Evolutionary conservation across 139 green algal genomes (phyloP), one percentile per base, ranked within the genome.

Genomic region (Volvox reticuliferus): DNA sequence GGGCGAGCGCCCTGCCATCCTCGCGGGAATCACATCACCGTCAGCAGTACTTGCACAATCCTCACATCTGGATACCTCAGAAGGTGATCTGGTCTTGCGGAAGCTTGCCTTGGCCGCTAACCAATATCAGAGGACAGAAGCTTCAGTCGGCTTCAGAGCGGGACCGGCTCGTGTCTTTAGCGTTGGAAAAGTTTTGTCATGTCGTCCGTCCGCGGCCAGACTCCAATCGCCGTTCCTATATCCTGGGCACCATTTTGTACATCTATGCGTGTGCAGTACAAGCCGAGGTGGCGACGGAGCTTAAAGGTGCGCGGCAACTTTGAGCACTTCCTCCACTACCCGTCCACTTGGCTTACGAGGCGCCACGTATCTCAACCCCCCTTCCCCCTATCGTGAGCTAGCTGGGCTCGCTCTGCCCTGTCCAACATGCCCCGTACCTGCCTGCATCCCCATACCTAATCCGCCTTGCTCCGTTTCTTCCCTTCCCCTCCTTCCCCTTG

Each of bases 201-300:
- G 93, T 95, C 2, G 77, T 98, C 30, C 92, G 95, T 3, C 82
- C 95, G 81, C 94, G 95, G 0, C 95, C 95, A 2, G 96, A 97
- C 81, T 98, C 97, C 91, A 95, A 98, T 88, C 88, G 96, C 2
- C 95, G 95, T 65, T 94, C 83, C 80, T 98, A 98, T 94, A 98
- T 97, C 92, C 92, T 98, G 68, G 96, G 96, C 17, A 98, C 95
- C 0, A 95, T 98, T 28, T 95, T 95, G 76, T 98, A 98, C 89
- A 93, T 94, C 0, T 94, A 97, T 78, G 96, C 96, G 2, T 93
- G 91, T 82, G 88, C 93, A 0, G 86, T 96, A 76, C 95, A 98
- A 65, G 86, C 87, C 3, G 93, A 96, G 24, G 78, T 93, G 35
- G 78, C 86, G 0, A 22, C 20, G 20, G 68, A 93, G 77, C 69